Conservation (phyloP, 495 filamentous ascomycete genomes). For the Talaromyces stipitatus region DNA sequence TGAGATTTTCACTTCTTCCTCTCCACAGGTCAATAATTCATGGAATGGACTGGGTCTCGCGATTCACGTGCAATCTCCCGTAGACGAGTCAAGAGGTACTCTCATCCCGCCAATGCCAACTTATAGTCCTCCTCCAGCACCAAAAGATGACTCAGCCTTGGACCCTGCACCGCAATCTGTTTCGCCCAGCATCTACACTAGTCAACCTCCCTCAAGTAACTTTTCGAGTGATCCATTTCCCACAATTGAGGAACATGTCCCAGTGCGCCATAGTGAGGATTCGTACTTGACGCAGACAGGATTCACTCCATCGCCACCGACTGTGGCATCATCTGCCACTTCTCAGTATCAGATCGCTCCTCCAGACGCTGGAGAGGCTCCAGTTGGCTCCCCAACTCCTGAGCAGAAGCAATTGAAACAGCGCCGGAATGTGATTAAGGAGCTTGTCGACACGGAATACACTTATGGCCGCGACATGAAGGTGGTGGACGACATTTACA, state of each 20-base stretch:
- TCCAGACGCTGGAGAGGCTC: slow-evolving; percentile 3
- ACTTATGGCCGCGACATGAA: slow-evolving; percentile 88
- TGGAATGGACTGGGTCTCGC: slow-evolving; percentile 26
- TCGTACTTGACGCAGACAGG: slow-evolving; percentile 32
- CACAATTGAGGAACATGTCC: slow-evolving; percentile 34
- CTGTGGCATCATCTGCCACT: slow-evolving; percentile 32
- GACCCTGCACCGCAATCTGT: slow-evolving; percentile 2
- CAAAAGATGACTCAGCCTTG: slow-evolving; percentile 1
- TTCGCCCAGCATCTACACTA: slow-evolving; percentile 29
- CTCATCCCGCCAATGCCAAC: slow-evolving; percentile 29
- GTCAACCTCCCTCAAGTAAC: slow-evolving; percentile 27
- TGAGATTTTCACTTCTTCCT: slow-evolving; percentile 4
- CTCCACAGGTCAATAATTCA: slow-evolving; percentile 5
- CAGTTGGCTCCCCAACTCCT: slow-evolving; percentile 36
- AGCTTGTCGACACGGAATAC: slow-evolving; percentile 86
- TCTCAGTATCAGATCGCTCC: slow-evolving; percentile 19
- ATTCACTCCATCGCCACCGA: slow-evolving; percentile 26
- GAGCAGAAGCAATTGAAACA: slow-evolving; percentile 53
- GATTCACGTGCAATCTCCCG: slow-evolving; percentile 26
- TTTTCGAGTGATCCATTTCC: slow-evolving; percentile 32
- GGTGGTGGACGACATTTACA: slow-evolving; percentile 93
- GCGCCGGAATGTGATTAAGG: slow-evolving; percentile 74
- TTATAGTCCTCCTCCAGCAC: slow-evolving; percentile 29
- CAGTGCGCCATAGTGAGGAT: slow-evolving; percentile 25
- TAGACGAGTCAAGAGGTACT: slow-evolving; percentile 17